A percentile compares a stretch with the other conserved stretches of the same genome.
phyloP scores from a whole-genome alignment of 768 basidiomycete genomes.

The Crassisporium funariophilum region DNA sequence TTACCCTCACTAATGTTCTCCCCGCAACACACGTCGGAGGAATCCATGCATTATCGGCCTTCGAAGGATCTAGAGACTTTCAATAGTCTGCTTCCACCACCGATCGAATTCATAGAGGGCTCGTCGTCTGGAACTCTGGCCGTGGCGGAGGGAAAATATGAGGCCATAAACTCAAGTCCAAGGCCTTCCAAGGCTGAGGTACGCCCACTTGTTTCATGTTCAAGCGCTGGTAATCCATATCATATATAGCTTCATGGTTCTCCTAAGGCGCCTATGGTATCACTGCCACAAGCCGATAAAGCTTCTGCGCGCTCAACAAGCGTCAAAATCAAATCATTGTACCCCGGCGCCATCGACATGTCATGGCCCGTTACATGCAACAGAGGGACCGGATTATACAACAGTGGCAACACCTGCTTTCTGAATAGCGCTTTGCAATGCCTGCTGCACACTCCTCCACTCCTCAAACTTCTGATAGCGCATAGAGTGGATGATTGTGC shows the following conservation, averaged over 20 bases:
- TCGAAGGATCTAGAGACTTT: constrained; percentile 74
- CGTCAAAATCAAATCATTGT: constrained; percentile 44
- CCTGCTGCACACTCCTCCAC: constrained; percentile 87
- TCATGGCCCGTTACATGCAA: constrained; percentile 57
- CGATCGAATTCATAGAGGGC: constrained; percentile 82
- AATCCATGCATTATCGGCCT: constrained; percentile 59
- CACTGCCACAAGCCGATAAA: constrained; percentile 28
- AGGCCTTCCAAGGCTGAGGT: constrained; percentile 52
- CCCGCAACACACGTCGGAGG: constrained; percentile 50
- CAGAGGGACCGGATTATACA: constrained; percentile 69
- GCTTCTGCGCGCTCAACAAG: constrained; percentile 22
- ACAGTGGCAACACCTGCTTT: constrained; percentile 94
- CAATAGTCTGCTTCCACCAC: constrained; percentile 77
- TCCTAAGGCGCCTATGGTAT: constrained; percentile 25
- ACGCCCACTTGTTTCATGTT: constrained; percentile 23
- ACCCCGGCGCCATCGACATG: constrained; percentile 56
- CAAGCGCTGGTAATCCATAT: constrained; percentile 5
- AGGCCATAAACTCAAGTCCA: constrained; percentile 75
- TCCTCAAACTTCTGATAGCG: constrained; percentile 60
- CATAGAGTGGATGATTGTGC: constrained; percentile 64
- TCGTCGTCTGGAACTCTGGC: constrained; percentile 77
- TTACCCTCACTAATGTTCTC: constrained; percentile 56
- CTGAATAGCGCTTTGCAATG: constrained; percentile 94
- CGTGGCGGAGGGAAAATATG: constrained; percentile 74
- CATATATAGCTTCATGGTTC: constrained; percentile 19